phyloP scores from a whole-genome alignment of 371 early-diverging fungal species.

The Zancudomyces culisetae region DNA sequence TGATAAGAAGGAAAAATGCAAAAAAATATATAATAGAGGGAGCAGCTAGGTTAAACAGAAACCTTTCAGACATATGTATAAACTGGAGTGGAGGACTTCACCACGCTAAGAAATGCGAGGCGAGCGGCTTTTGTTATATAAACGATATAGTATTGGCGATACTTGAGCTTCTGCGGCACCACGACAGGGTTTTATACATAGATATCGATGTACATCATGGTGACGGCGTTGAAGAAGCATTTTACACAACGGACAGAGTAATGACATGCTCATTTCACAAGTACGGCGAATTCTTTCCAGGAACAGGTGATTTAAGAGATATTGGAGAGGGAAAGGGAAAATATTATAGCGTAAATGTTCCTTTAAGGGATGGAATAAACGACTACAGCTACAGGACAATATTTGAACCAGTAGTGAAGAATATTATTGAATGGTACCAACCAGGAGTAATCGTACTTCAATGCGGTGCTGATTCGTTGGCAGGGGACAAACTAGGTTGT shows the following conservation, averaged over 20 bases:
- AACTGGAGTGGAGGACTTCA: constrained; percentile 99
- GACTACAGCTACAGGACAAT: constrained; percentile 80
- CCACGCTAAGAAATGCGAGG: constrained; percentile 93
- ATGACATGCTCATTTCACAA: constrained; percentile 98
- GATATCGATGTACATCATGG: constrained; percentile 99
- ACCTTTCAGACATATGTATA: constrained; percentile 85
- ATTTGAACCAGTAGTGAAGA: constrained; percentile 77
- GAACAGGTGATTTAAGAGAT: constrained; percentile 83
- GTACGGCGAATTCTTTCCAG: constrained; percentile 98
- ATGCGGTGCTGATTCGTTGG: constrained; percentile 98
- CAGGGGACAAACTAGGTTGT: constrained; percentile 96
- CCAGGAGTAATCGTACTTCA: constrained; percentile 97
- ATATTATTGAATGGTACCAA: constrained; percentile 82
- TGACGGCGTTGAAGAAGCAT: constrained; percentile 99
- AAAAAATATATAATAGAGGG: constrained; percentile 44
- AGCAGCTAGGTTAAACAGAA: constrained; percentile 75
- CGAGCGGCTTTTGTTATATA: constrained; percentile 99
- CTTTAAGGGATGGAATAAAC: constrained; percentile 92
- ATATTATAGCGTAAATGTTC: constrained; percentile 92
- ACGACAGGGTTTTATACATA: constrained; percentile 93
- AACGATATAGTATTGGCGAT: constrained; percentile 97
- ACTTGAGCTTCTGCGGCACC: constrained; percentile 78
- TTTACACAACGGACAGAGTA: constrained; percentile 96
- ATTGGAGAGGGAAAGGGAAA: constrained; percentile 73
- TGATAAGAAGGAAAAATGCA: not conserved